Base-by-base conservation (phyloP, 257 asterid genomes). In the Solanum ossicruentum region DNA sequence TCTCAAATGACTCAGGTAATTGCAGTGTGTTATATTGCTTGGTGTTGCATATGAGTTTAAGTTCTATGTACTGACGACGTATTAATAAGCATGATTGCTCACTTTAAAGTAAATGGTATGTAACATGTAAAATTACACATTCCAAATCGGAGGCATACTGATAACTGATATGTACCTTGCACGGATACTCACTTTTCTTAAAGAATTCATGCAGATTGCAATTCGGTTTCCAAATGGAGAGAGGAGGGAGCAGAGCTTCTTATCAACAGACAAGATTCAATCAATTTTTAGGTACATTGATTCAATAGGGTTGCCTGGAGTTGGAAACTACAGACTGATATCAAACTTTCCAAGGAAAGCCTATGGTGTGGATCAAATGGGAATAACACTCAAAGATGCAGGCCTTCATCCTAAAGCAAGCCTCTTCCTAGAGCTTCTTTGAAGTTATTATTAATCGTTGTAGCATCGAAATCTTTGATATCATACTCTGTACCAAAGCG, bases 141-240 rank as follows among this genome's bases (percentile, higher is more conserved):
- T n/a, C 47, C 21, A 47, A 73, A 47, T 47, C 58, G 1, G 1
- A 73, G 43, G 55, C 43, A 9, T 61, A 13, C 18, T 60, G 79
- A 39, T 70, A 20, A 39, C n/a, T 58, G 66, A 56, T 39, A 69
- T 39, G 21, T 75, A 21, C 41, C 81, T 45, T 49, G 21, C 3
- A 8, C 13, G 43, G 32, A 47, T 26, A 51, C 63, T 51, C 82
- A 26, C 43, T 26, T 51, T 69, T 52, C 26, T 51, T 16, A 45
- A 16, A 51, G 23, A 78, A 3, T 2, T 18, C 49, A 4, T 52
- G 45, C 89, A 95, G 99, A 92, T 95, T 70, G 71, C 91, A 88
- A 93, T 95, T 82, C 93, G 97, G 28, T 95, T 94, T 79, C 99
- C 98, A 12, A 94, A 93, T 56, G 99, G 99, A 39, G 98, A 94